Percentiles rank a stretch among this genome's conserved stretches.
These are phyloP conservation scores for Dioscorea cayenensis DNA, from an alignment of 116 monocot species.

Conservation along the genomic window DNA sequence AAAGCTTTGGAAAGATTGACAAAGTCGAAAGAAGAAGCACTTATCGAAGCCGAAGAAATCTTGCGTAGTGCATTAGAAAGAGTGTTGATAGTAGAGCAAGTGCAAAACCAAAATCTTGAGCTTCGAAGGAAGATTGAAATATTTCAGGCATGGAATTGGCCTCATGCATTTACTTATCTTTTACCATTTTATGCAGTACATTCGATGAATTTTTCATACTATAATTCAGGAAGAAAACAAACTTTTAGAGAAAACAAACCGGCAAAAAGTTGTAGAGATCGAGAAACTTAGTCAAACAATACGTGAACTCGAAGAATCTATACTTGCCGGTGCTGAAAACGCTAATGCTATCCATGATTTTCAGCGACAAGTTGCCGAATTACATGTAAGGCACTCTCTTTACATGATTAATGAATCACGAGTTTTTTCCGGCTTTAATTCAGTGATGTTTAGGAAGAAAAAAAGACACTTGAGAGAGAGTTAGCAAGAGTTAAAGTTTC, in stretches of 20 bases:
- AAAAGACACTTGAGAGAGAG: conserved; percentile 59
- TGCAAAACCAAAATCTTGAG: conserved; percentile 62
- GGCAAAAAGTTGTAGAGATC: conserved; percentile 50
- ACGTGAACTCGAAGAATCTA: conserved; percentile 51
- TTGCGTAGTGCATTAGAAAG: conserved; percentile 39
- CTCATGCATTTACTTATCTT: neutral
- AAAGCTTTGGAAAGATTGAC: conserved; percentile 41
- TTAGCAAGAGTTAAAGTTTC: conserved; percentile 48
- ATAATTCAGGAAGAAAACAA: conserved; percentile 57
- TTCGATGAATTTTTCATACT: neutral
- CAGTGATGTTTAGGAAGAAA: conserved; percentile 39
- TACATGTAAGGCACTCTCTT: conserved; percentile 30
- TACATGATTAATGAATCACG: neutral
- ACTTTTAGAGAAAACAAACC: conserved; percentile 39
- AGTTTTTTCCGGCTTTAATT: neutral
- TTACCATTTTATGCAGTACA: neutral
- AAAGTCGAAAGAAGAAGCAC: conserved; percentile 61
- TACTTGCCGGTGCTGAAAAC: conserved; percentile 42
- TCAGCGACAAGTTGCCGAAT: conserved; percentile 46
- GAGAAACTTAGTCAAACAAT: conserved; percentile 49
- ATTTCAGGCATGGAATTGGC: conserved; percentile 38
- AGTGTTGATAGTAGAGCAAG: conserved; percentile 49
- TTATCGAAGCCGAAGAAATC: conserved; percentile 46
- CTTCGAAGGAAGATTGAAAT: conserved; percentile 51
- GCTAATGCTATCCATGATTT: conserved; percentile 53